These are phyloP conservation scores for Calonectria multiphialidica DNA, from an alignment of 2,329 filamentous ascomycete genomes.

Conservation along the genomic window DNA sequence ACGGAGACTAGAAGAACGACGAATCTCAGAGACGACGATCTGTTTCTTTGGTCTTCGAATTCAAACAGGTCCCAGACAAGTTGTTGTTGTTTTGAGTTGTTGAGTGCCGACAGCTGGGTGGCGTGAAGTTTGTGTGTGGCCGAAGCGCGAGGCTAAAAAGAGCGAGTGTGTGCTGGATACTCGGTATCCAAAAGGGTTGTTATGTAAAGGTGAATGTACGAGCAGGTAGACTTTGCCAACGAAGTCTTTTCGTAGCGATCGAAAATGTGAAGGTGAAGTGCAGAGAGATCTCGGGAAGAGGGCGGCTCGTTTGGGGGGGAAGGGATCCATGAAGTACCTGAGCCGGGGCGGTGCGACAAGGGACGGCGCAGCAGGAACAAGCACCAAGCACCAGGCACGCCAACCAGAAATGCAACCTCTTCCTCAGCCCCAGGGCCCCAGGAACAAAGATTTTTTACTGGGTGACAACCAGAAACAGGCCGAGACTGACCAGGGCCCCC, in stretches of 20 bases:
- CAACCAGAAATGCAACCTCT: conserved; percentile 10
- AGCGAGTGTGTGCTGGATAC: conserved; percentile 32
- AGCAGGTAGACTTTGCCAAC: conserved; percentile 66
- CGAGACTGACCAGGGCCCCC: conserved; percentile 23
- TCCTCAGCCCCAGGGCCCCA: conserved; percentile 13
- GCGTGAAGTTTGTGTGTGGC: conserved; percentile 32
- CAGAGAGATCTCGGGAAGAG: conserved; percentile 33
- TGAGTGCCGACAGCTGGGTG: conserved; percentile 18
- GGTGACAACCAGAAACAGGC: conserved; percentile 23
- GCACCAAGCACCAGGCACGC: conserved; percentile 24
- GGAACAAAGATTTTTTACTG: conserved; percentile 20
- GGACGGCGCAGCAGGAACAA: conserved; percentile 30
- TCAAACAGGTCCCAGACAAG: background rate
- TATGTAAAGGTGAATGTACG: conserved; percentile 37
- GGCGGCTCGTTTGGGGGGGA: conserved; percentile 25
- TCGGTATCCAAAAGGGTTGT: conserved; percentile 43
- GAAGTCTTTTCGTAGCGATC: conserved; percentile 55
- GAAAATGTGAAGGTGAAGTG: conserved; percentile 38
- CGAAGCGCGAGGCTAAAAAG: conserved; percentile 24
- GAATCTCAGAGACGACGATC: conserved; percentile 15
- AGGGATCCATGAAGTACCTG: conserved; percentile 41
- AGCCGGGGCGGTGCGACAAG: conserved; percentile 16
- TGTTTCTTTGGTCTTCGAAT: background rate
- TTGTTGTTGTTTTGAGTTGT: conserved; percentile 9
- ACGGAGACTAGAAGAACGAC: background rate